These are phyloP conservation scores for Rhodamnia argentea DNA, from an alignment of 345 rosid genomes.

Conservation along the genomic window DNA sequence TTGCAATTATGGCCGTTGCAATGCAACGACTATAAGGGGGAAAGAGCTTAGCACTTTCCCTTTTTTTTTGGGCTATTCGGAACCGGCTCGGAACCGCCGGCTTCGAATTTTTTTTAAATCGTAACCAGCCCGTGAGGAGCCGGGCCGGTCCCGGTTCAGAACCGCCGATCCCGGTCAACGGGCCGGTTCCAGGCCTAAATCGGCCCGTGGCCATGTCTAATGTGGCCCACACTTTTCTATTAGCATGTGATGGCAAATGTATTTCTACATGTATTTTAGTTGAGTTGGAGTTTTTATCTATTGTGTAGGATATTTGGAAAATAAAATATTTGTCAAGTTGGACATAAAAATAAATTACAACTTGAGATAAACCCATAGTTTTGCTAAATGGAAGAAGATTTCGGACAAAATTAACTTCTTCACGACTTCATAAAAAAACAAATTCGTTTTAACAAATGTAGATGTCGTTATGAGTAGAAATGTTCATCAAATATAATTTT, in stretches of 20 bases:
- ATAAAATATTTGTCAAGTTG: not conserved
- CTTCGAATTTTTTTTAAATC: too few species aligned
- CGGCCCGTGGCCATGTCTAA: too few species aligned
- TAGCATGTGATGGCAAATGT: not conserved
- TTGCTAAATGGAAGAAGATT: not conserved
- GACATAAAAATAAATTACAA: not conserved
- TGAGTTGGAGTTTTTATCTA: not conserved
- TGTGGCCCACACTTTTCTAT: not conserved
- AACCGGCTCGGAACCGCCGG: too few species aligned
- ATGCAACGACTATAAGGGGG: too few species aligned
- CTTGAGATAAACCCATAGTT: not conserved
- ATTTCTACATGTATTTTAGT: not conserved
- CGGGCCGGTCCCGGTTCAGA: too few species aligned
- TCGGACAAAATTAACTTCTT: not conserved
- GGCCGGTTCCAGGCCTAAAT: too few species aligned
- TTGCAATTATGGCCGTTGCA: too few species aligned
- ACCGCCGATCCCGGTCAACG: too few species aligned
- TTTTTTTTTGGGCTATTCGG: too few species aligned
- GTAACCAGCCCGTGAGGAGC: too few species aligned
- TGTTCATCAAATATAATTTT: not conserved
- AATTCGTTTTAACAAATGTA: not conserved
- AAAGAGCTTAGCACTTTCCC: too few species aligned
- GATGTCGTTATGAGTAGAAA: not conserved
- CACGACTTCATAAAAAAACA: too few species aligned
- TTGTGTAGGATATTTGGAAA: not conserved